A percentile compares a stretch with the other conserved stretches of the same genome.
Evolutionary conservation across 108 stramenopile genomes (phyloP).

Genomic region (Skeletonema grethae): DNA sequence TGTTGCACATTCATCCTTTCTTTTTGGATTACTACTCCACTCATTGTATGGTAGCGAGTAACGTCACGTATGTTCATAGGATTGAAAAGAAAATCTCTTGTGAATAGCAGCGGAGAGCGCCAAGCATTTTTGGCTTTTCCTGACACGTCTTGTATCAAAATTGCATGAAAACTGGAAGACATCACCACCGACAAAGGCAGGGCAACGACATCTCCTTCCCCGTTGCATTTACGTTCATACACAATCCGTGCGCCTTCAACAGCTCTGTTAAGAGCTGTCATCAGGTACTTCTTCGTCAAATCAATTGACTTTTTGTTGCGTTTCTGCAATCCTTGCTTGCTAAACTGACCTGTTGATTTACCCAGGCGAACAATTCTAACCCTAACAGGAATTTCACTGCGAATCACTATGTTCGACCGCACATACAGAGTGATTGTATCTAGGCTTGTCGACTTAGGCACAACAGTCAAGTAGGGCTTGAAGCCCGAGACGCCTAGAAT

Average conservation of each 20-base stretch:
- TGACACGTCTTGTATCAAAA: slow-evolving; percentile 43
- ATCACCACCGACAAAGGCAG: slow-evolving; percentile 32
- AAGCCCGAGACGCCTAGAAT: slow-evolving; percentile 30
- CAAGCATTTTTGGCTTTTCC: slow-evolving; percentile 11
- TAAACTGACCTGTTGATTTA: slow-evolving; percentile 23
- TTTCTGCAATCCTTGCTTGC: slow-evolving; percentile 26
- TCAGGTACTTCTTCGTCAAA: slow-evolving; percentile 37
- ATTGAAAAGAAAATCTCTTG: slow-evolving; percentile 48
- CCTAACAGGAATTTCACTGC: slow-evolving; percentile 32
- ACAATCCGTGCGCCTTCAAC: slow-evolving; percentile 40
- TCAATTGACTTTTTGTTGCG: slow-evolving; percentile 21
- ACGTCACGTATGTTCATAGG: slow-evolving; percentile 30
- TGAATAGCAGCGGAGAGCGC: slow-evolving; percentile 41
- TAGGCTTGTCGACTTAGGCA: slow-evolving; percentile 29
- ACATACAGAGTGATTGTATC: slow-evolving; percentile 26
- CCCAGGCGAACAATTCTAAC: slow-evolving; percentile 36
- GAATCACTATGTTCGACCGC: slow-evolving; percentile 32
- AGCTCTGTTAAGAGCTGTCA: slow-evolving; percentile 21
- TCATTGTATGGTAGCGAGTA: slow-evolving; percentile 33
- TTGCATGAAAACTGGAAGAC: slow-evolving; percentile 39
- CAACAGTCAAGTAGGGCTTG: slow-evolving; percentile 33
- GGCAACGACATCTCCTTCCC: slow-evolving; percentile 14
- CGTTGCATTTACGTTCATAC: slow-evolving; percentile 22
- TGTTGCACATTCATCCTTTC: slow-evolving; percentile 30
- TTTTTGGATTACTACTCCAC: slow-evolving; percentile 38